A percentile compares a stretch with the other conserved stretches of the same genome.
phyloP scores from a whole-genome alignment of 2,329 filamentous ascomycete genomes.

The Colletotrichum noveboracense region DNA sequence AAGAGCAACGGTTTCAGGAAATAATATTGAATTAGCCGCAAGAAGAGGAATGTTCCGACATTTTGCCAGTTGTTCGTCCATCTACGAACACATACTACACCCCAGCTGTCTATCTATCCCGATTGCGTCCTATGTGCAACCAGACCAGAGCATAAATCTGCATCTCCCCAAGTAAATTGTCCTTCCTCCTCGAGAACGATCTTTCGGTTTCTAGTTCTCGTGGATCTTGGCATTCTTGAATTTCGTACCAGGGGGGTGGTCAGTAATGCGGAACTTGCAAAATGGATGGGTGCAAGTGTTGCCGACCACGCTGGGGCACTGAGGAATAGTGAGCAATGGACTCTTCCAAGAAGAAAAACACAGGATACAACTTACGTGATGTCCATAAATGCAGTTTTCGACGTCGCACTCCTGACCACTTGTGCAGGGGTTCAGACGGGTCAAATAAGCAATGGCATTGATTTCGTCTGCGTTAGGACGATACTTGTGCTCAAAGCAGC shows the following conservation, averaged over 20 bases:
- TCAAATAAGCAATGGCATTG: constrained; percentile 59
- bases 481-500: constrained; percentile 63
- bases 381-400: constrained; percentile 66
- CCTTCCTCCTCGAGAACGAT: background rate
- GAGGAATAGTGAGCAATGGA: background rate
- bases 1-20: background rate
- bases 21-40: background rate
- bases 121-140: background rate
- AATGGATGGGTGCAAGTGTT: constrained; percentile 57
- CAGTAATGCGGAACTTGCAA: constrained; percentile 59
- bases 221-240: constrained; percentile 43
- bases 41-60: background rate
- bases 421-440: constrained; percentile 62
- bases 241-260: constrained; percentile 64
- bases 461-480: constrained; percentile 58
- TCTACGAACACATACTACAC: background rate
- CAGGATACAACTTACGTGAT: constrained; percentile 54
- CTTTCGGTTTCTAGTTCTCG: constrained; percentile 30
- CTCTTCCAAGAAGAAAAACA: background rate
- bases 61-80: background rate
- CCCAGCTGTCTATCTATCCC: background rate
- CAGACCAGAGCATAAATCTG: background rate
- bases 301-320: constrained; percentile 61
- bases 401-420: constrained; percentile 63
- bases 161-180: background rate